phyloP scores from a whole-genome alignment of 345 rosid genomes.

The Dipteronia dyeriana region DNA sequence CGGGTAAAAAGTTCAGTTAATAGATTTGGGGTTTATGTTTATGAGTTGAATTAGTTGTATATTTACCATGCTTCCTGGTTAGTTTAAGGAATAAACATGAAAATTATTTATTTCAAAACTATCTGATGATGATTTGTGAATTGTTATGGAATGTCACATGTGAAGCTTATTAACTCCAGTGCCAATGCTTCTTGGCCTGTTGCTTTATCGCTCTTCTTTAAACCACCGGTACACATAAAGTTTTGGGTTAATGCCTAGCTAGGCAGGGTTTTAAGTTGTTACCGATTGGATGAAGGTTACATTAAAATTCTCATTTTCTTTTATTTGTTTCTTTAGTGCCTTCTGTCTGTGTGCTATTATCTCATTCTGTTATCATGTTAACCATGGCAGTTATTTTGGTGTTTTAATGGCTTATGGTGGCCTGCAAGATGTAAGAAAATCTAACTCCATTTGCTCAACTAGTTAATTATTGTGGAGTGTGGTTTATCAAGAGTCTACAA shows the following conservation, averaged over 20 bases:
- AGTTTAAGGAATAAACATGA: not conserved
- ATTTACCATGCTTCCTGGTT: not conserved
- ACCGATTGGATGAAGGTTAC: not conserved
- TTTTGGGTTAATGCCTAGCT: not conserved
- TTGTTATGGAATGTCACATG: not conserved
- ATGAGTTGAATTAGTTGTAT: not conserved
- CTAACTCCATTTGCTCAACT: conserved; percentile 19
- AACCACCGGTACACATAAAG: not conserved
- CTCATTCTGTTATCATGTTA: conserved; percentile 30
- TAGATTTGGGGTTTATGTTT: not conserved
- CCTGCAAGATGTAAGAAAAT: conserved; percentile 80
- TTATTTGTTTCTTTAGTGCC: not conserved
- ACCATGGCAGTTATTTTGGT: conserved; percentile 72
- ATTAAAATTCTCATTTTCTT: not conserved
- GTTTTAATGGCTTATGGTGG: conserved; percentile 87
- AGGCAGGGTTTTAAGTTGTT: not conserved
- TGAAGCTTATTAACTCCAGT: not conserved
- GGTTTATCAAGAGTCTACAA: conserved; percentile 5
- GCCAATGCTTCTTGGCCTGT: not conserved
- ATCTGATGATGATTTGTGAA: not conserved
- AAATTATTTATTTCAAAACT: not conserved
- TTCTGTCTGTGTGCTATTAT: conserved; percentile 14
- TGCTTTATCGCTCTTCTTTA: not conserved
- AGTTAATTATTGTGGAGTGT: not conserved
- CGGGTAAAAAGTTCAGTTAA: not conserved